Conservation (phyloP, 495 filamentous ascomycete species). For the Barbatosphaeria neglecta region DNA sequence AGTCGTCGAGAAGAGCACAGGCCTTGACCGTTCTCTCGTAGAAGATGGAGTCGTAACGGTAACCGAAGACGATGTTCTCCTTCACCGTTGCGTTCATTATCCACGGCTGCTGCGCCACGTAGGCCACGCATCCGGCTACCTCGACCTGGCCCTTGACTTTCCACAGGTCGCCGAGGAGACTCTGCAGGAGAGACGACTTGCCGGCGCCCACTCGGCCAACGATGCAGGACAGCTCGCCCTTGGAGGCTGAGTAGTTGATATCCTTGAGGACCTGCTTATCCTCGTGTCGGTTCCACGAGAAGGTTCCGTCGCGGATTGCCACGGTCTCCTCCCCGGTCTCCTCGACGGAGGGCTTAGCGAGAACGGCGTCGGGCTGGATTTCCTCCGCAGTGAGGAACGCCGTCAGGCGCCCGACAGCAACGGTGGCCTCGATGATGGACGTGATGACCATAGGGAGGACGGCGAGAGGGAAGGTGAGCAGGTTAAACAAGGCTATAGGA, state of each 20-base stretch:
- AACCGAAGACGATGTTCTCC: conserved; percentile 95
- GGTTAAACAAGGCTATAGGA: conserved; percentile 64
- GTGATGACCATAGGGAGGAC: conserved; percentile 97
- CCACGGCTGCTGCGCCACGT: conserved; percentile 87
- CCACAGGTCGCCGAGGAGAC: conserved; percentile 82
- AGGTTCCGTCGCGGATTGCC: conserved; percentile 69
- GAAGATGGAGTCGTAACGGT: conserved; percentile 88
- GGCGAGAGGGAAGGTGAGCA: conserved; percentile 89
- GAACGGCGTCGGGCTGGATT: conserved; percentile 74
- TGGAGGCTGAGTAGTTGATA: conserved; percentile 76
- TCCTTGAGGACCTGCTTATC: conserved; percentile 41
- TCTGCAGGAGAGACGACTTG: conserved; percentile 84
- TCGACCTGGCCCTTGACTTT: conserved; percentile 78
- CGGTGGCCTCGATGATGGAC: conserved; percentile 87
- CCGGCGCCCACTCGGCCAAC: conserved; percentile 92
- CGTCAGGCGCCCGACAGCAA: conserved; percentile 79
- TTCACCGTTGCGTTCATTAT: conserved; percentile 96
- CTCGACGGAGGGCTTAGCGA: conserved; percentile 50
- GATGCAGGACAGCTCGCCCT: conserved; percentile 85
- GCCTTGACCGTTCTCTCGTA: conserved; percentile 91
- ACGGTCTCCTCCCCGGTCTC: conserved; percentile 77
- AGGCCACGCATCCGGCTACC: conserved; percentile 71
- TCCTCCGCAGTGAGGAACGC: conserved; percentile 83
- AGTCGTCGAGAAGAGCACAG: conserved; percentile 85
- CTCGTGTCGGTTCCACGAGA: conserved; percentile 86